Conservation (phyloP, 1,139 yeast species). For the Taphrina deformans region DNA sequence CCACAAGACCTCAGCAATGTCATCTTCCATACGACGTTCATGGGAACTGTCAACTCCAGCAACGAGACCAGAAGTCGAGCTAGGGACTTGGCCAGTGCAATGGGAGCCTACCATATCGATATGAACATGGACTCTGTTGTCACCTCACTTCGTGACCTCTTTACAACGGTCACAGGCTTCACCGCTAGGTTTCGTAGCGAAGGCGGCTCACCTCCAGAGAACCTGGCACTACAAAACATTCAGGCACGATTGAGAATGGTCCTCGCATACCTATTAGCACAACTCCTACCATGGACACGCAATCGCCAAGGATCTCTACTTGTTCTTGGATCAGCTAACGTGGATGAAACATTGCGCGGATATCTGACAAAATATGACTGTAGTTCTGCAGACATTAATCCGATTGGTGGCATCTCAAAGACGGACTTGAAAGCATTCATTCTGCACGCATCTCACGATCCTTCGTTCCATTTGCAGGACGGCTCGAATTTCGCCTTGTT, state of each 20-base stretch:
- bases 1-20: conserved; percentile 51
- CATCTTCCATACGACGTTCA: conserved; percentile 83
- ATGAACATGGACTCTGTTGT: conserved; percentile 88
- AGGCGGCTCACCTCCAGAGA: conserved; percentile 91
- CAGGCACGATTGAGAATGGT: conserved; percentile 97
- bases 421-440: conserved; percentile 86
- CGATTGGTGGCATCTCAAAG: conserved; percentile 95
- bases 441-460: conserved; percentile 57
- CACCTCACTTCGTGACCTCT: conserved; percentile 66
- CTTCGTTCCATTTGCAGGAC: conserved; percentile 43
- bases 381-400: conserved; percentile 94
- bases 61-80: conserved; percentile 81
- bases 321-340: conserved; percentile 94
- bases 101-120: conserved; percentile 89
- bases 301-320: conserved; percentile 73
- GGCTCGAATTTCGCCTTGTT: conserved; percentile 75
- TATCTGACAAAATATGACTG: conserved; percentile 95
- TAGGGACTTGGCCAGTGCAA: conserved; percentile 65
- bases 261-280: conserved; percentile 86
- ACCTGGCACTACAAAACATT: conserved; percentile 88
- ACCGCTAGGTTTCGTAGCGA: conserved; percentile 83
- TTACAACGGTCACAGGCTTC: conserved; percentile 87
- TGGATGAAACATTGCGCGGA: conserved; percentile 88
- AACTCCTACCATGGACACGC: conserved; percentile 91
- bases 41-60: conserved; percentile 95